Percentiles rank a stretch among this genome's conserved stretches.
Evolutionary conservation across 345 rosid genomes (phyloP).

Genomic region (Psidium guajava): DNA sequence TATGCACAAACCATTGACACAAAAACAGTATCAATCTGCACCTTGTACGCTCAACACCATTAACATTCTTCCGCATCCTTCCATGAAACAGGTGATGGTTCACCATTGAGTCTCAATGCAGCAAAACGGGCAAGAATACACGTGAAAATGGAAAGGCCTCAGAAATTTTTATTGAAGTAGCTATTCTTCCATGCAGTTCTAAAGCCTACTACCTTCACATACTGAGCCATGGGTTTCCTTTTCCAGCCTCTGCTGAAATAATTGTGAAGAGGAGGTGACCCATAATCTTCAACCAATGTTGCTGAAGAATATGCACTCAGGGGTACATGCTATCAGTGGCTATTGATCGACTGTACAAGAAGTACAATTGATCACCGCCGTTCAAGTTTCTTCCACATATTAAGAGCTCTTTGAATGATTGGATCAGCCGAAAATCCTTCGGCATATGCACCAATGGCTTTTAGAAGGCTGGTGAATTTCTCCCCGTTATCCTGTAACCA

Average conservation of each 20-base stretch:
- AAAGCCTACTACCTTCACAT: neutral
- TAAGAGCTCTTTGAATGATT: conserved; percentile 46
- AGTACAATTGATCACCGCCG: neutral
- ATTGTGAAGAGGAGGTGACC: neutral
- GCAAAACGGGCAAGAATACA: neutral
- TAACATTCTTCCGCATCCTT: neutral
- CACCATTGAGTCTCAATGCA: neutral
- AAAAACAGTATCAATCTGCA: neutral
- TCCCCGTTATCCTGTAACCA: conserved; percentile 70
- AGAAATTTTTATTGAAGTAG: neutral
- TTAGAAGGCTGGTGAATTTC: conserved; percentile 64
- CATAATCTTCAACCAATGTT: neutral
- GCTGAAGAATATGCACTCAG: neutral
- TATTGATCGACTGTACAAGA: neutral
- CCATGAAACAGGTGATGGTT: neutral
- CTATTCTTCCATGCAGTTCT: neutral
- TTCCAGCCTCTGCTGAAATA: neutral
- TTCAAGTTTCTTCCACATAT: conserved; percentile 67
- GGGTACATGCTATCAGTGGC: neutral
- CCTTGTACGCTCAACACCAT: neutral
- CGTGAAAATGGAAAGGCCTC: neutral
- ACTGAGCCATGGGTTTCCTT: neutral
- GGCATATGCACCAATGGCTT: conserved; percentile 73
- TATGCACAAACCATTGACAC: neutral
- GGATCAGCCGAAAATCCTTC: conserved; percentile 90